These are phyloP conservation scores for Harringtonia aguacate DNA, from an alignment of 2,329 filamentous ascomycete genomes.

Conservation along the genomic window DNA sequence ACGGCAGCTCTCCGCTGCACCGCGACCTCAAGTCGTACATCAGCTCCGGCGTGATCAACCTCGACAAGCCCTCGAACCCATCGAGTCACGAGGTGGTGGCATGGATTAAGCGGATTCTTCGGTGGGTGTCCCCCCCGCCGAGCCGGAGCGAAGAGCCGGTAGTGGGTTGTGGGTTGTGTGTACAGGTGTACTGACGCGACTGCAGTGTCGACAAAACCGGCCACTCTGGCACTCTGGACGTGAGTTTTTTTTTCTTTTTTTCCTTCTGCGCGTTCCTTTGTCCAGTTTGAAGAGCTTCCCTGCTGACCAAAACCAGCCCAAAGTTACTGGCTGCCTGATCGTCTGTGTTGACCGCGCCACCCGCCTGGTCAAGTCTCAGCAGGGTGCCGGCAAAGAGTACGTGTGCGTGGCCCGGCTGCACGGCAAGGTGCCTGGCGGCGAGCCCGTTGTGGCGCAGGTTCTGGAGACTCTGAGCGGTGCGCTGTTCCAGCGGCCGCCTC, in stretches of 20 bases:
- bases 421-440: constrained; percentile 86
- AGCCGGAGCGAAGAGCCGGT: neutral
- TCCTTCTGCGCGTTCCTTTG: neutral
- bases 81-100: constrained; percentile 98
- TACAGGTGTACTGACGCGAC: neutral
- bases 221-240: constrained; percentile 91
- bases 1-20: constrained; percentile 82
- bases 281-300: neutral
- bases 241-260: neutral
- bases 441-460: constrained; percentile 85
- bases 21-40: constrained; percentile 96
- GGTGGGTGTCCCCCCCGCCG: too few relatives aligned
- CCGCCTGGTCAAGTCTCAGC: constrained; percentile 95
- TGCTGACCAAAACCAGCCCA: constrained; percentile 43
- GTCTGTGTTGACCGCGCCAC: constrained; percentile 80
- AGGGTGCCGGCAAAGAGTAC: constrained; percentile 98
- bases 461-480: constrained; percentile 94
- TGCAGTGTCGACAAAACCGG: constrained; percentile 85
- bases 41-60: constrained; percentile 95
- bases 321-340: constrained; percentile 54
- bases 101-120: constrained; percentile 96
- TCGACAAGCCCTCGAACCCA: constrained; percentile 94
- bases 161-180: neutral
- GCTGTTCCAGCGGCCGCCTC: constrained; percentile 89
- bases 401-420: constrained; percentile 92